Evolutionary conservation across 225 moss, liverwort and hornwort genomes (phyloP).

Genomic region (Pseudisothecium myosuroides): DNA sequence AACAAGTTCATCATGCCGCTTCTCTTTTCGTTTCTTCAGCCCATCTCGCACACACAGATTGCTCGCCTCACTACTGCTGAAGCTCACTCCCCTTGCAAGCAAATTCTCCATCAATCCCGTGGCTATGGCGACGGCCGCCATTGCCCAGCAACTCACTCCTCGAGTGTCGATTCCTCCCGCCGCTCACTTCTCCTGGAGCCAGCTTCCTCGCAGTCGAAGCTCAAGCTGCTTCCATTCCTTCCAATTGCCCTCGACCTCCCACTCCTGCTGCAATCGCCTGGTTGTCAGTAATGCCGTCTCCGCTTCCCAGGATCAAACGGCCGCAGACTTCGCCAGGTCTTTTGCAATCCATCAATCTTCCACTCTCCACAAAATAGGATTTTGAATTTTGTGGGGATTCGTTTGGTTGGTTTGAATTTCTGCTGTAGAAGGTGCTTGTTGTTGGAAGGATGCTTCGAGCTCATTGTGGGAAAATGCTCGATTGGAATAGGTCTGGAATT

Average conservation of each 20-base stretch:
- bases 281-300: constrained; percentile 25
- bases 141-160: background rate
- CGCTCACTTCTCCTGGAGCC: background rate
- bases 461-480: background rate
- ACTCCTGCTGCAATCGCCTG: background rate
- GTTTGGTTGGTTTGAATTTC: background rate
- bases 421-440: background rate
- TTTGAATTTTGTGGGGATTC: background rate
- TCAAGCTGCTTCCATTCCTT: background rate
- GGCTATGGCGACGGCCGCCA: constrained; percentile 26
- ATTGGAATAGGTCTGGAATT: background rate
- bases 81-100: background rate
- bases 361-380: background rate
- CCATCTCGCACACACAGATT: background rate
- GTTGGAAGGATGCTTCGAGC: too few species aligned
- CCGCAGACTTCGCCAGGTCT: constrained; percentile 9
- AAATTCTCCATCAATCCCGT: background rate
- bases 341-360: background rate
- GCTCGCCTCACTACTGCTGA: background rate
- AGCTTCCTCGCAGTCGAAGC: background rate
- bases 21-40: background rate
- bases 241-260: background rate
- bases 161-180: background rate
- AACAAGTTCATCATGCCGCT: too few species aligned
- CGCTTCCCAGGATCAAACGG: constrained; percentile 12